Base-by-base conservation (phyloP, 768 basidiomycete species). In the Kwoniella botswanensis region DNA sequence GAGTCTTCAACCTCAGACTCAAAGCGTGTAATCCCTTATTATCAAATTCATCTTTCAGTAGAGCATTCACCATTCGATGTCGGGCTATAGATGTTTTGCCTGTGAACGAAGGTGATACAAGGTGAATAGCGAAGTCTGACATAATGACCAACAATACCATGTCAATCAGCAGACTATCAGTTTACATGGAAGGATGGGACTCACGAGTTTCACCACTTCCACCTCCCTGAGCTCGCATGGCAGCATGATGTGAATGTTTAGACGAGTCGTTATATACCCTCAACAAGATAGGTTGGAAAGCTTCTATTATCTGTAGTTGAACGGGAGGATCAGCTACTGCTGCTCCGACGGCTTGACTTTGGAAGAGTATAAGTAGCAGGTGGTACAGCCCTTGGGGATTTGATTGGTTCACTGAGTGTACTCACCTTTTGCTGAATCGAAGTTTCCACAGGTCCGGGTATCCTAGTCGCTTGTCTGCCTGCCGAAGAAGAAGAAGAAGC, bases 11-110 rank as follows among this genome's bases (percentile, higher is more conserved):
- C 65, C 81, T 76, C 71, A 86, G 70, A 65, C 81, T 82, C 55
- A 86, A 75, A 1, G 86, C 86, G 65, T 86, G 86, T 46, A 86
- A 68, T 11, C 86, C 86, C n/a, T 72, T 75, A 17, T 77, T 78
- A 52, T 82, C 79, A 35, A 86, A 85, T 66, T 85, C 84, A 1
- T 84, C 83, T 66, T 83, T 84, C 11, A 86, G 74, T 22, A 85
- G 63, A 10, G 73, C 74, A 73, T 86, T 85, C 63, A 86, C 85
- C 55, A 86, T 68, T 18, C 86, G 74, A 73, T 86, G 86, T 29
- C 86, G 80, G 13, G 80, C 80, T 60, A 86, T 85, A 11, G 74
- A 72, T 3, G 82, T 67, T 78, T 84, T 74, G 21, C 74, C 74
- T 4, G 67, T 63, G 73, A 84, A 84, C 50, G 71, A 42, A 35